Percentiles rank a stretch among this genome's conserved stretches.
Evolutionary conservation across 2,329 filamentous ascomycete species (phyloP).

Genomic region (Chlorencoelia australis): DNA sequence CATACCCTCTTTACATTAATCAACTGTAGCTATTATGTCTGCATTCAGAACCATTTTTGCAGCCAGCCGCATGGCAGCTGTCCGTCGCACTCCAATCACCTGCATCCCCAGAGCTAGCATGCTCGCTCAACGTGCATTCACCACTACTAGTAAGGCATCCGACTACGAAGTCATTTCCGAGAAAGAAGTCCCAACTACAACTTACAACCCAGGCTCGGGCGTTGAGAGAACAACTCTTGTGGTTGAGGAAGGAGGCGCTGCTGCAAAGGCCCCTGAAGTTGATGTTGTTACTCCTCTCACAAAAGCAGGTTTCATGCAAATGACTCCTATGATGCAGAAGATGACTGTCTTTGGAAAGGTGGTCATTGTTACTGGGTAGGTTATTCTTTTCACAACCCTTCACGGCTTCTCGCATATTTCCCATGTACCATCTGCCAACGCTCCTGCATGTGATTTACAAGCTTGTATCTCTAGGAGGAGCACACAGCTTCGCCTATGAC

Average conservation of each 20-base stretch:
- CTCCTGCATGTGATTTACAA: too few relatives aligned
- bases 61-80: too few relatives aligned
- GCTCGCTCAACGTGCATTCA: conserved; percentile 18
- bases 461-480: too few relatives aligned
- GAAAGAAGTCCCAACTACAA: conserved; percentile 18
- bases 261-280: conserved; percentile 4
- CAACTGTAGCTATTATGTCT: too few relatives aligned
- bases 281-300: conserved; percentile 35
- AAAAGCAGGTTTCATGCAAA: conserved; percentile 41
- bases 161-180: conserved; percentile 22
- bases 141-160: conserved; percentile 11
- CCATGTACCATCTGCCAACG: too few relatives aligned
- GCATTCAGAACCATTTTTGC: not conserved
- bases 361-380: conserved; percentile 62
- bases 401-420: not conserved
- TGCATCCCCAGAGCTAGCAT: conserved; percentile 11
- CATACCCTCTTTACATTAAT: too few relatives aligned
- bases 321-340: conserved; percentile 57
- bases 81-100: too few relatives aligned
- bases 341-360: conserved; percentile 62
- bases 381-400: conserved; percentile 8
- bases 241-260: conserved; percentile 15
- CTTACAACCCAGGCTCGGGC: conserved; percentile 5
- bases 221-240: conserved; percentile 17
- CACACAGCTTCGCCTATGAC: too few relatives aligned